Evolutionary conservation across 2,329 filamentous ascomycete species (phyloP).

Genomic region (Aspergillus costaricaensis): DNA sequence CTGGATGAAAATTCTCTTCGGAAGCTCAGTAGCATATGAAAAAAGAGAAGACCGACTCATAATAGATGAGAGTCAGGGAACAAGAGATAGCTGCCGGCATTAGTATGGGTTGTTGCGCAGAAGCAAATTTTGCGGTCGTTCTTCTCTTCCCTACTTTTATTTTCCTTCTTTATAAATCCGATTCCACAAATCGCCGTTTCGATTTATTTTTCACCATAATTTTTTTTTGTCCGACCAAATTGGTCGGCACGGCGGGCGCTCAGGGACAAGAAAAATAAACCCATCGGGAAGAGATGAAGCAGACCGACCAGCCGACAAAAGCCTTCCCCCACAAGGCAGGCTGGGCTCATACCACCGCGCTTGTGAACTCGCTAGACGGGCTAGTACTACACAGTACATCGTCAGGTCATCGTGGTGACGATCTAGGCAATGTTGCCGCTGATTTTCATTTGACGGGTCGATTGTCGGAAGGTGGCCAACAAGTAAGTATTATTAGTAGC

Average conservation of each 20-base stretch:
- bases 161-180: neutral
- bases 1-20: neutral
- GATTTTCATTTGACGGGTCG: conserved; percentile 16
- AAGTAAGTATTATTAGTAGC: conserved; percentile 17
- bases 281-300: neutral
- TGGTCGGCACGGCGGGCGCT: neutral
- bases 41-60: neutral
- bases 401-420: conserved; percentile 7
- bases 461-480: conserved; percentile 8
- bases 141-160: neutral
- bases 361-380: conserved; percentile 14
- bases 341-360: conserved; percentile 18
- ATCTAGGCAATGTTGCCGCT: conserved; percentile 18
- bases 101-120: neutral
- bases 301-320: neutral
- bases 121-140: neutral
- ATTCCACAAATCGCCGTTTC: too few species aligned
- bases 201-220: too few species aligned
- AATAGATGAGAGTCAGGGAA: neutral
- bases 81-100: neutral
- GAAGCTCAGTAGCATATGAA: neutral
- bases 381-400: conserved; percentile 4
- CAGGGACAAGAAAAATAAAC: conserved; percentile 4
- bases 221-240: neutral
- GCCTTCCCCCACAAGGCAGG: conserved; percentile 15